A percentile compares a stretch with the other conserved stretches of the same genome.
phyloP scores from a whole-genome alignment of 192 early-diverging fungal genomes.

The Coemansia sp. region DNA sequence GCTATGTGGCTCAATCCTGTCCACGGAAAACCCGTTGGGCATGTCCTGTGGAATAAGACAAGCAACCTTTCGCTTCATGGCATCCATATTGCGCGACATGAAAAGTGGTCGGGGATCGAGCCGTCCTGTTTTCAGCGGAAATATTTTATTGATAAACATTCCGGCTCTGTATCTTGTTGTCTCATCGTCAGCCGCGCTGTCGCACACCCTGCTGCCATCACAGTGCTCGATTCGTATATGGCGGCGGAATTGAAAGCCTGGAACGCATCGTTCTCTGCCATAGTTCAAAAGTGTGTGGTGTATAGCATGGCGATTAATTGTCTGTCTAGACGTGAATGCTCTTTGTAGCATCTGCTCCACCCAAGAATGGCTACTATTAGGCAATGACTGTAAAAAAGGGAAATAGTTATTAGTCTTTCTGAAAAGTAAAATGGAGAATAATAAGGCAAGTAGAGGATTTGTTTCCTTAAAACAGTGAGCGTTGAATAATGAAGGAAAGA shows the following conservation, averaged over 20 bases:
- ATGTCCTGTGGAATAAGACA: constrained; percentile 30
- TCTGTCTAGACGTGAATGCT: background rate
- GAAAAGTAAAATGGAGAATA: too few species aligned
- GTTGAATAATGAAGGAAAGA: too few species aligned
- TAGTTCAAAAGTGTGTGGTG: background rate
- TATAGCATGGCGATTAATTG: background rate
- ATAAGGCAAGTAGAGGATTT: too few species aligned
- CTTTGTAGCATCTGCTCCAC: background rate
- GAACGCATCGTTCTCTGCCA: background rate
- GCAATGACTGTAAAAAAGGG: background rate
- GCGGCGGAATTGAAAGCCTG: background rate
- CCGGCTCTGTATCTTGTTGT: constrained; percentile 37
- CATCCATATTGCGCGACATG: constrained; percentile 32
- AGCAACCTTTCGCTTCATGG: constrained; percentile 29
- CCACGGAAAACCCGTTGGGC: constrained; percentile 34
- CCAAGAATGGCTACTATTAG: background rate
- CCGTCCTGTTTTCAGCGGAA: constrained; percentile 48
- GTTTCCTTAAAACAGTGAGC: too few species aligned
- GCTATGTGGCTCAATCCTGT: constrained; percentile 34
- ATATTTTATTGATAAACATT: constrained; percentile 53
- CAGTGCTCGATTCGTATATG: constrained; percentile 33
- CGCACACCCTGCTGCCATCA: constrained; percentile 1
- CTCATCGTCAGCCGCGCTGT: background rate
- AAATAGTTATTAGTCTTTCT: too few species aligned
- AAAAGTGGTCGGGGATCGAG: constrained; percentile 53